Conservation (phyloP, 257 asterid species). For the Avicennia marina region DNA sequence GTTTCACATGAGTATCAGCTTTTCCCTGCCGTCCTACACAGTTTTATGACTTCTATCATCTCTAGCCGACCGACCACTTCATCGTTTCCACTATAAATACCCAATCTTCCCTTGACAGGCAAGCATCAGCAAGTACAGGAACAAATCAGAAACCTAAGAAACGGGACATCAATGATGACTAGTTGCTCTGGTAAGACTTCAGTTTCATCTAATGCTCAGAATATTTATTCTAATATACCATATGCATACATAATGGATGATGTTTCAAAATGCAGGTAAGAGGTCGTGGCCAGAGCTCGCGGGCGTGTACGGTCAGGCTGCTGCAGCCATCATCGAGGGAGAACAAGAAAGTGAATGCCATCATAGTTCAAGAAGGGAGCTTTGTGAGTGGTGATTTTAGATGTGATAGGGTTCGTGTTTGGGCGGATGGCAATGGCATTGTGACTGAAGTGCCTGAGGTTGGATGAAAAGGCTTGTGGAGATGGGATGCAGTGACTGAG, state of each 20-base stretch:
- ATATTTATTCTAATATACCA: neutral
- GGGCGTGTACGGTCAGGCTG: constrained; percentile 4
- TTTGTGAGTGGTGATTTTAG: constrained; percentile 12
- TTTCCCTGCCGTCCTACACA: too few species aligned
- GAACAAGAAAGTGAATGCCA: constrained; percentile 11
- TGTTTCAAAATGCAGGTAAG: neutral
- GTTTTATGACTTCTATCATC: too few species aligned
- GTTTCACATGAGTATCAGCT: neutral
- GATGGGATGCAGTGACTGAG: neutral
- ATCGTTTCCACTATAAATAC: neutral
- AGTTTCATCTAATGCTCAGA: neutral
- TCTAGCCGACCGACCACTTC: constrained; percentile 2
- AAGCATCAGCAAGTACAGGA: neutral
- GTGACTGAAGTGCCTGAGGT: constrained; percentile 14
- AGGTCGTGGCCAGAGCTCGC: constrained; percentile 24
- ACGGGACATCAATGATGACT: neutral
- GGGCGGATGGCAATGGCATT: neutral
- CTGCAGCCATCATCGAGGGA: constrained; percentile 1
- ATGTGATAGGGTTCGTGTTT: constrained; percentile 24
- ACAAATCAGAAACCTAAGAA: neutral
- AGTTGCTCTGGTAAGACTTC: constrained; percentile 5
- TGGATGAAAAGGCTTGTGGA: constrained; percentile 18
- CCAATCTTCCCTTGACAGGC: neutral
- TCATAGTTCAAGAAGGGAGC: constrained; percentile 9
- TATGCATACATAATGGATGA: too few species aligned